Base-by-base conservation (phyloP, 371 early-diverging fungal genomes). In the Haplosporangium sp. region DNA sequence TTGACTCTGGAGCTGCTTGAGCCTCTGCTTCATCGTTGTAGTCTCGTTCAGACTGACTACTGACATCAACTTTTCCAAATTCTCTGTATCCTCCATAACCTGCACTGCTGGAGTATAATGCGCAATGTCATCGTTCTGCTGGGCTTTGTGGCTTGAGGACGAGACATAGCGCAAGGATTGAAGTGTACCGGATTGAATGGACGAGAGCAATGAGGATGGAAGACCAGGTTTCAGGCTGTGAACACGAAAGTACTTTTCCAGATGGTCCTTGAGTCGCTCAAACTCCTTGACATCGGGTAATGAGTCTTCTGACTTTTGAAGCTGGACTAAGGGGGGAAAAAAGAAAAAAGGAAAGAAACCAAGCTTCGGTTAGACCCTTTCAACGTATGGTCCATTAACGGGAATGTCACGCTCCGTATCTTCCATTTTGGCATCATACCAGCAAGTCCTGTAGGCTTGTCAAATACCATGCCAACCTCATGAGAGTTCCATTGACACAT, bases 401-500 rank as follows among this genome's bases (percentile, higher is more conserved):
- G 6, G 2, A 1, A 11, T 45, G 16, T 13, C 45, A 45, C 1
- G 45, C 2, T 16, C 45, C 45, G 13, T 45, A 18, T 13, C 11
- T 38, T 45, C 53, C 29, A 29, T 29, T 29, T 29, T 29, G 29
- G 29, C 29, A 29, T 29, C 52, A 43, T 87, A 90, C 94, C 84
- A 18, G 95, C 94, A 36, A 96, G 87, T 29, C 98, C 96, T 7
- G 96, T 97, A 1, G 97, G 93, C 56, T 94, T 91, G 64, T 95
- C 95, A 85, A 98, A 98, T 36, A 90, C 89, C 89, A 96, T 87
- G 38, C 88, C 90, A 62, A 96, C 92, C 59, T 94, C 95, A 60
- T 92, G 90, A 20, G 97, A 97, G 68, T 92, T 92, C 98, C 98
- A 98, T 14, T 91, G 88, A 72, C 98, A 98, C 10, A 94, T 90